A percentile compares a stretch with the other conserved stretches of the same genome.
These are phyloP conservation scores for Onygenales sp. DNA, from an alignment of 2,329 filamentous ascomycete genomes.

Conservation along the genomic window DNA sequence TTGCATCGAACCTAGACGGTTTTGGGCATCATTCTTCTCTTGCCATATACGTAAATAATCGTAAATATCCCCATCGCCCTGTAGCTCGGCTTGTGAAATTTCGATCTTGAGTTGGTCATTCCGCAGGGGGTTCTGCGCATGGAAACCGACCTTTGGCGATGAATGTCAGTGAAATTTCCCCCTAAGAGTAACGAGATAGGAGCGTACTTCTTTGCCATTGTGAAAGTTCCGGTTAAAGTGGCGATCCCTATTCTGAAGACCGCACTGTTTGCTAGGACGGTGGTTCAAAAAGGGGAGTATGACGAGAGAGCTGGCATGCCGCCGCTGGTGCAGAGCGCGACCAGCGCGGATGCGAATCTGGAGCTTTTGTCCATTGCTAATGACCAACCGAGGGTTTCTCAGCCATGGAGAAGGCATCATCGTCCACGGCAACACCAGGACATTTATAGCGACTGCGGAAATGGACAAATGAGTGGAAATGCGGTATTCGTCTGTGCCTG, in stretches of 20 bases:
- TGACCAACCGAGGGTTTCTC: conserved; percentile 8
- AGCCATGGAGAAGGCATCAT: conserved; percentile 6
- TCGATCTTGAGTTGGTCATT: conserved; percentile 15
- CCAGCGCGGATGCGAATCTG: conserved; percentile 8
- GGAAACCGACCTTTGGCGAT: neutral
- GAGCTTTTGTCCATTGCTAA: conserved; percentile 7
- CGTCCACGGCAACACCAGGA: neutral
- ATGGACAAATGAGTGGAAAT: too few species aligned
- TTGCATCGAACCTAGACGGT: conserved; percentile 8
- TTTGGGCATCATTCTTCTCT: conserved; percentile 2
- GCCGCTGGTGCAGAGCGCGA: conserved; percentile 9
- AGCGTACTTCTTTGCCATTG: neutral
- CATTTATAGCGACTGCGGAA: neutral
- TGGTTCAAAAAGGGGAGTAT: neutral
- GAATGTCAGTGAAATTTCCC: neutral
- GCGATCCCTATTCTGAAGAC: neutral
- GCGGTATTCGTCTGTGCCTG: too few species aligned
- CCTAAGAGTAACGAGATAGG: neutral
- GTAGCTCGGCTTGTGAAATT: conserved; percentile 24
- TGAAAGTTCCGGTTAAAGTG: neutral
- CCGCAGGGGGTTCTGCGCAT: neutral
- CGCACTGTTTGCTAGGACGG: neutral
- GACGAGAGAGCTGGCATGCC: neutral
- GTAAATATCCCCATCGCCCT: conserved; percentile 29
- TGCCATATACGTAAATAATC: conserved; percentile 34